These are phyloP conservation scores for Cystodermella granulosa DNA, from an alignment of 1,284 basidiomycete species.

Conservation along the genomic window DNA sequence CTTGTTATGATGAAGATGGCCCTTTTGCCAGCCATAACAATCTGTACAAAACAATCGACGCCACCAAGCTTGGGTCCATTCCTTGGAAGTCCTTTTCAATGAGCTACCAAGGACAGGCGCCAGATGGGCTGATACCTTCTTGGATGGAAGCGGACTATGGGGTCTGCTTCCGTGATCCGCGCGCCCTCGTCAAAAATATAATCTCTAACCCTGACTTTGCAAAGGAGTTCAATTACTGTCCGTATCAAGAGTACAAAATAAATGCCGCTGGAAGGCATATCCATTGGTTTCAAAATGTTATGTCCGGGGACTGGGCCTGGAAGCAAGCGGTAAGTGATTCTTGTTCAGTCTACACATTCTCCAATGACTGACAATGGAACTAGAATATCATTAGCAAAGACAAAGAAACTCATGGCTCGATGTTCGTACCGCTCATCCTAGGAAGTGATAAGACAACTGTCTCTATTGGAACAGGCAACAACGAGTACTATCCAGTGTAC, in stretches of 20 bases:
- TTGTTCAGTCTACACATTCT: not conserved
- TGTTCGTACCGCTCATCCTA: constrained; percentile 31
- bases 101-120: constrained; percentile 12
- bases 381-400: constrained; percentile 20
- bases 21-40: constrained; percentile 21
- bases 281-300: constrained; percentile 28
- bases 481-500: not conserved
- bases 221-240: constrained; percentile 17
- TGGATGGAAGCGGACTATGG: constrained; percentile 36
- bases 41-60: constrained; percentile 22
- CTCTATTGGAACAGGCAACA: not conserved
- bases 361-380: not conserved
- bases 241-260: constrained; percentile 22
- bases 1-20: constrained; percentile 4
- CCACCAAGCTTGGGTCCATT: constrained; percentile 17
- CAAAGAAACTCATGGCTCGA: constrained; percentile 19
- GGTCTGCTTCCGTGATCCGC: constrained; percentile 28
- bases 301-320: constrained; percentile 36
- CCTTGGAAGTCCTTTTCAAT: constrained; percentile 24
- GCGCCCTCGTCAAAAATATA: constrained; percentile 16
- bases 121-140: constrained; percentile 11
- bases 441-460: constrained; percentile 37
- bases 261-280: too few species aligned
- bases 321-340: constrained; percentile 23
- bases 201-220: constrained; percentile 20